Conservation (phyloP, 495 filamentous ascomycete species). For the Arthonia radiata region DNA sequence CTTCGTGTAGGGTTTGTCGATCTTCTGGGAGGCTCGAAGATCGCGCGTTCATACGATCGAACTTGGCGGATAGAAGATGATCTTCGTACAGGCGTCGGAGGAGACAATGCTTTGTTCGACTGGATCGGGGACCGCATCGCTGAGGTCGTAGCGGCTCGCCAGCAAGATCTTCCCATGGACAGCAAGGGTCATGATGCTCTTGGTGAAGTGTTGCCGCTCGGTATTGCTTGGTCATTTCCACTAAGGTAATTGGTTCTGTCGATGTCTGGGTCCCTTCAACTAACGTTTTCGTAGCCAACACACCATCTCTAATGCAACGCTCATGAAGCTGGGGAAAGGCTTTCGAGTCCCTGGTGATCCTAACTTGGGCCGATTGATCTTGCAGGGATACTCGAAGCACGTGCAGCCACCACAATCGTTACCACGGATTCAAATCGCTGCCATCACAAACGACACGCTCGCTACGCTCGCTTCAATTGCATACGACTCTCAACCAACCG, state of each 20-base stretch:
- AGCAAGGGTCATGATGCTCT: too few species aligned
- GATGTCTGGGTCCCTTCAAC: slow-evolving; percentile 2
- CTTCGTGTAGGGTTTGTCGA: slow-evolving; percentile 59
- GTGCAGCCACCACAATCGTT: slow-evolving; percentile 17
- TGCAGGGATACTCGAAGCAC: slow-evolving; percentile 40
- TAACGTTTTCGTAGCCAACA: slow-evolving; percentile 31
- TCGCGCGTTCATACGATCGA: slow-evolving; percentile 37
- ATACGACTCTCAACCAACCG: slow-evolving; percentile 33
- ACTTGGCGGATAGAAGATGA: slow-evolving; percentile 61
- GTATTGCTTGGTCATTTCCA: slow-evolving; percentile 71
- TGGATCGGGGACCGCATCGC: slow-evolving; percentile 64
- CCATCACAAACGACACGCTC: slow-evolving; percentile 63
- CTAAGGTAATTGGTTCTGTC: slow-evolving; percentile 33
- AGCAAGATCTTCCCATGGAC: too few species aligned
- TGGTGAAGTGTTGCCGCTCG: slow-evolving; percentile 38
- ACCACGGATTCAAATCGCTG: slow-evolving; percentile 42
- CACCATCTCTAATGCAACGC: slow-evolving; percentile 44
- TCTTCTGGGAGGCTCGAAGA: slow-evolving; percentile 27
- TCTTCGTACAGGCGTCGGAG: slow-evolving; percentile 50
- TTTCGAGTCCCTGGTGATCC: slow-evolving; percentile 52
- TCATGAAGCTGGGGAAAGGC: slow-evolving; percentile 78
- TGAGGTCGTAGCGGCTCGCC: slow-evolving; percentile 40
- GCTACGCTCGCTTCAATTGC: slow-evolving; percentile 56
- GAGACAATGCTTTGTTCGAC: slow-evolving; percentile 44
- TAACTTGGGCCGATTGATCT: slow-evolving; percentile 43